Base-by-base conservation (phyloP, 371 early-diverging fungal genomes). In the Circinella minor region DNA sequence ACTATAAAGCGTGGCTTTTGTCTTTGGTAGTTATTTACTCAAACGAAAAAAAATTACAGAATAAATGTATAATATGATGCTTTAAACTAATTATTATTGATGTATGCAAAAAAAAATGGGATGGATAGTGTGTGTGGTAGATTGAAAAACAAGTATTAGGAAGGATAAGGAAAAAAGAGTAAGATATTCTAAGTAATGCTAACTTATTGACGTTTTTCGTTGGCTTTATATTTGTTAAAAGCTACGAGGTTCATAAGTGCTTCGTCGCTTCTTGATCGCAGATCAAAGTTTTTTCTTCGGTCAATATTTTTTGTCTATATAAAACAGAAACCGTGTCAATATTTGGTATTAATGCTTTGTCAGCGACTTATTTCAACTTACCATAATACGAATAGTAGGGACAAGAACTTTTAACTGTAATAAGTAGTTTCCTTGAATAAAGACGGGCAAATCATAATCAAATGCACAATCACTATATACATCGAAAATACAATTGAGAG, bases 371-470 rank as follows among this genome's bases (percentile, higher is more conserved):
- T 27, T 27, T 27, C 27, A 69, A 37, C 73, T 76, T 79, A 84
- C 84, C 84, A 83, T 84, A 39, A 76, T 81, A 60, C 78, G 80
- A 34, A 86, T 71, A 34, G 79, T 74, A 39, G 86, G 85, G 27
- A 85, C 69, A 48, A 89, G 65, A 38, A 81, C 80, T 71, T 86
- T 82, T 38, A 97, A 80, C 46, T 80, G 82, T 17, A 74, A 68
- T 46, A 92, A 77, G 63, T 88, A 93, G 17, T 82, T 83, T n/a
- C 87, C 87, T 46, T 88, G 77, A 7, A 95, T 91, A 83, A 89
- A 96, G 1, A 95, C 94, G 3, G 94, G 91, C 46, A 69, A 72
- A 76, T 97, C 96, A 71, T 96, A 96, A 70, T 94, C 95, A 76
- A 88, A 96, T 7, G 78, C 86, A 49, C 82, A 87, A 72, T 97